Evolutionary conservation across 192 early-diverging fungal species (phyloP).

Genomic region (Mortierella alpina): DNA sequence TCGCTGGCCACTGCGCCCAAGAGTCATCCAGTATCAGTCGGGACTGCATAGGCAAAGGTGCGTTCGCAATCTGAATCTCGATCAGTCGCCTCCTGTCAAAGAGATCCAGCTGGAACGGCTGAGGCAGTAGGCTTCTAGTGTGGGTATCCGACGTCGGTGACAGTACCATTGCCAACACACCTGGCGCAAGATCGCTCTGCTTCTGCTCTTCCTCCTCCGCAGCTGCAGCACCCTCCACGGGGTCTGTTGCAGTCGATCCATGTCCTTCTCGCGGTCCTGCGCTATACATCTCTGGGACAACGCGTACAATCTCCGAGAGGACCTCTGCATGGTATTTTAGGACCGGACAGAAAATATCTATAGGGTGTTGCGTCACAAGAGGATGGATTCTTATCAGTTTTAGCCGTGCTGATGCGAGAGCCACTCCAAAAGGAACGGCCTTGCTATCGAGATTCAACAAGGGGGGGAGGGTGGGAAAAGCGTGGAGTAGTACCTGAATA

Average conservation of each 20-base stretch:
- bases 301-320: conserved; percentile 26
- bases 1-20: conserved; percentile 13
- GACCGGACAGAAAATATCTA: conserved; percentile 35
- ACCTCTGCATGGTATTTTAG: conserved; percentile 40
- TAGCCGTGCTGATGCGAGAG: too few relatives aligned
- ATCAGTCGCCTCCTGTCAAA: conserved; percentile 22
- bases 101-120: conserved; percentile 32
- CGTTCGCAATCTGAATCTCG: conserved; percentile 18
- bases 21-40: conserved; percentile 22
- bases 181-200: too few relatives aligned
- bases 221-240: too few relatives aligned
- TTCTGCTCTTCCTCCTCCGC: too few relatives aligned
- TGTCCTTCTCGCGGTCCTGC: background rate
- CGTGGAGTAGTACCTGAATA: conserved; percentile 13
- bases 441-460: background rate
- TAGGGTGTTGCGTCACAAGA: background rate
- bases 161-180: conserved; percentile 13
- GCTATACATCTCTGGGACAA: conserved; percentile 12
- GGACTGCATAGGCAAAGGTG: background rate
- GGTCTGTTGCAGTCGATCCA: too few relatives aligned
- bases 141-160: conserved; percentile 31
- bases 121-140: conserved; percentile 8
- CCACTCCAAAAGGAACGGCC: too few relatives aligned
- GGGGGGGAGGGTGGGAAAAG: background rate
- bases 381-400: background rate